Conservation (phyloP, 495 filamentous ascomycete genomes). For the Penicillium silybi region DNA sequence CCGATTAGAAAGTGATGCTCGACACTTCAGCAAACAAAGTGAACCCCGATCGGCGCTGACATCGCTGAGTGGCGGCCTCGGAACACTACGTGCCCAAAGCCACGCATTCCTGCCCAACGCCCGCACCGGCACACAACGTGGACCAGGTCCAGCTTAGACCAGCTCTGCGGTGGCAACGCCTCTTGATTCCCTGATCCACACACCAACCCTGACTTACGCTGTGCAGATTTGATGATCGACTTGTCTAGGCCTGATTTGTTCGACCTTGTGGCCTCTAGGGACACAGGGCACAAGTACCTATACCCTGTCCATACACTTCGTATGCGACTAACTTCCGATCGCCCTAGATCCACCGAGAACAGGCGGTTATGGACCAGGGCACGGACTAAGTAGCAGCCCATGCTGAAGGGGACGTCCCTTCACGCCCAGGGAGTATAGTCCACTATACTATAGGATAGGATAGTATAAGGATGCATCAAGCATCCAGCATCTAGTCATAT, state of each 20-base stretch:
- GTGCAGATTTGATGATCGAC: slow-evolving; percentile 1
- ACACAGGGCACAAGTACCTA: not conserved
- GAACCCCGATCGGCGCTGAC: slow-evolving; percentile 22
- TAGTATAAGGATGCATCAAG: slow-evolving; percentile 14
- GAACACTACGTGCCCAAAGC: slow-evolving; percentile 33
- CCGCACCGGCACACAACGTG: not conserved
- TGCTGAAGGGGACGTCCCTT: slow-evolving; percentile 5
- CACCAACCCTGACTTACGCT: slow-evolving; percentile 8
- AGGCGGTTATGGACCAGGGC: slow-evolving; percentile 12
- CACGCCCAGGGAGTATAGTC: not conserved
- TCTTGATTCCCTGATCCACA: slow-evolving; percentile 11
- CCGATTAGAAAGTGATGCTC: slow-evolving; percentile 2
- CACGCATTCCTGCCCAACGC: slow-evolving; percentile 46
- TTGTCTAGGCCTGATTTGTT: slow-evolving; percentile 2
- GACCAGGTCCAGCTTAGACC: not conserved
- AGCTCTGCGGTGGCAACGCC: slow-evolving; percentile 20
- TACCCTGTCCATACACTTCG: not conserved
- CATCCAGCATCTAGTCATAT: not conserved
- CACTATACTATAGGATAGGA: not conserved
- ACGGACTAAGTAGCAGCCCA: slow-evolving; percentile 26
- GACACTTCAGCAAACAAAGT: slow-evolving; percentile 10
- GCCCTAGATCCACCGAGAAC: slow-evolving; percentile 10
- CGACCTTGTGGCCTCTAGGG: not conserved
- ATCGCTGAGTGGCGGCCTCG: slow-evolving; percentile 18
- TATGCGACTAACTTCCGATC: not conserved